Evolutionary conservation across 306 rosid species (phyloP).

Genomic region (Cyamopsis tetragonoloba): DNA sequence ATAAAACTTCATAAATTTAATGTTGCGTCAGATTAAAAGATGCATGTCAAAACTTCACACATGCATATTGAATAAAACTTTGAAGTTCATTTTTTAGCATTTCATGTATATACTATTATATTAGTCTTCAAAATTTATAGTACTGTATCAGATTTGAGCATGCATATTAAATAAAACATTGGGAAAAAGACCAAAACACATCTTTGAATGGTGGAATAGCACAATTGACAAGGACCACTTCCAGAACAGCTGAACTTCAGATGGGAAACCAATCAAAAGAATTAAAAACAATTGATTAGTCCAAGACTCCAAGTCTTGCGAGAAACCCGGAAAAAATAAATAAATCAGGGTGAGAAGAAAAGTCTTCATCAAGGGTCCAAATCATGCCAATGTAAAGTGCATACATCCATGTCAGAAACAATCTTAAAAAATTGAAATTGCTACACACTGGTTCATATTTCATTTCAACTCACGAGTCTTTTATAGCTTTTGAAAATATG

Average conservation of each 20-base stretch:
- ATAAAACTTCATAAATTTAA: not conserved
- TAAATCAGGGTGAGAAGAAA: not conserved
- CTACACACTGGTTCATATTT: not conserved
- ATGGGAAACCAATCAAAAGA: not conserved
- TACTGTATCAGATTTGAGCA: too few relatives aligned
- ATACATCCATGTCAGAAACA: not conserved
- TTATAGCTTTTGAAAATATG: not conserved
- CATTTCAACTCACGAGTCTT: slow-evolving; percentile 1
- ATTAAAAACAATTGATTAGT: not conserved
- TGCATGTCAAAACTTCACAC: not conserved
- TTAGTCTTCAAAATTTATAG: too few relatives aligned
- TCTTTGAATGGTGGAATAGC: slow-evolving; percentile 1
- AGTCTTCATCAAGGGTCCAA: not conserved
- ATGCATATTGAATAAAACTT: not conserved
- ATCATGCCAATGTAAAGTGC: not conserved
- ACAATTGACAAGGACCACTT: not conserved
- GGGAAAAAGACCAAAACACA: not conserved
- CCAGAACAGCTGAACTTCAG: not conserved
- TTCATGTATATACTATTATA: too few relatives aligned
- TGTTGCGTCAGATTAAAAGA: not conserved
- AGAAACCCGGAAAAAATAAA: not conserved
- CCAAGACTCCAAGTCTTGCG: not conserved
- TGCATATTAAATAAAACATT: not conserved
- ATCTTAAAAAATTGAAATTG: not conserved
- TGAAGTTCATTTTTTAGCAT: too few relatives aligned